Conservation (phyloP, 2,329 filamentous ascomycete species). For the Mollisiaceae sp. region DNA sequence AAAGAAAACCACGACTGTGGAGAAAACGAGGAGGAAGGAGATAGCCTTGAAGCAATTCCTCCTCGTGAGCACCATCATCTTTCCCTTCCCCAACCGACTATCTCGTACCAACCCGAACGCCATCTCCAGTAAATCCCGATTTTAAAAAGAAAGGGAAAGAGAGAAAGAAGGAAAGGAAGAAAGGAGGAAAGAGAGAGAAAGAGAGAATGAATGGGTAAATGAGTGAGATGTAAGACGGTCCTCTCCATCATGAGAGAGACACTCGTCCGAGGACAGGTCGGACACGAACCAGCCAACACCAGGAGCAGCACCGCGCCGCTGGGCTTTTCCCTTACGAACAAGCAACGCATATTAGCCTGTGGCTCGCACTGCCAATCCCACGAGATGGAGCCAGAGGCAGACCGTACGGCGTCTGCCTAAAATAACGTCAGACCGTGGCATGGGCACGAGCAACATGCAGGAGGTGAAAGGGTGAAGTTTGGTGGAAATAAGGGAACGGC, state of each 20-base stretch:
- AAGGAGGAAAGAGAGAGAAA: not conserved
- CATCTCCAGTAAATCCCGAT: not conserved
- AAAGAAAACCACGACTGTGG: constrained; percentile 4
- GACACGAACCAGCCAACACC: no score
- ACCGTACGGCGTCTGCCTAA: not conserved
- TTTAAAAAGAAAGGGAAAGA: not conserved
- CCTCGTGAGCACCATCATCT: not conserved
- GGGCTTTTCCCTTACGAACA: not conserved
- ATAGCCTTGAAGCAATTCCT: constrained; percentile 1
- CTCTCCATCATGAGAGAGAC: not conserved
- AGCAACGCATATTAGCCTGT: not conserved
- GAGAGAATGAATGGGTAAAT: not conserved
- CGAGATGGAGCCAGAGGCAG: not conserved
- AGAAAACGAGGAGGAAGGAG: constrained; percentile 13
- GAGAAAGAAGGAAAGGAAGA: not conserved
- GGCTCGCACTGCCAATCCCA: not conserved
- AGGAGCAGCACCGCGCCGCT: no score
- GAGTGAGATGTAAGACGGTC: not conserved
- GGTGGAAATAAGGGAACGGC: not conserved
- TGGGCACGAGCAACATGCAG: not conserved
- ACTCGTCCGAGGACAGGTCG: no score
- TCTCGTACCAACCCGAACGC: constrained; percentile 4
- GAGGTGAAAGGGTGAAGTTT: not conserved
- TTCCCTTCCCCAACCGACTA: not conserved
- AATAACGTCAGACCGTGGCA: not conserved